Evolutionary conservation across 1,284 basidiomycete species (phyloP), one percentile per base, ranked within the genome.

Genomic region (Ganoderma boninense): DNA sequence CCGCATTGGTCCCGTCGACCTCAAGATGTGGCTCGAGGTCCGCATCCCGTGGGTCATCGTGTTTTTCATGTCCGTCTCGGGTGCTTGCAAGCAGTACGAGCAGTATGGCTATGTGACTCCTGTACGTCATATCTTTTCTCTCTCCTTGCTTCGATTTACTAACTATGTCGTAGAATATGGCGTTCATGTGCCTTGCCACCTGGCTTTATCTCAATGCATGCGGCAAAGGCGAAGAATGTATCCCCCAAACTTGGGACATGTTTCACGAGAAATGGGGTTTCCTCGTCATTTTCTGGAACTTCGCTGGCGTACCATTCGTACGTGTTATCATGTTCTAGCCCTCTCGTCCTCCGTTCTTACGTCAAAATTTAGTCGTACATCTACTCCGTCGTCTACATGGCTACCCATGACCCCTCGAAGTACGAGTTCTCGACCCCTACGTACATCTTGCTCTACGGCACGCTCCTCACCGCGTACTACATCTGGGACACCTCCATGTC

Each of bases 1-100:
- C 16, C 91, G 97, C 70, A 89, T 99, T 73, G 96, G 97, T n/a
- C 86, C 87, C 44, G 89, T 99, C 76, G 97, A 99, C 83, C 85
- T 99, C 79, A 99, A 99, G 86, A 99, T 99, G 97, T 99, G 97
- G 91, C 96, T 96, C 35, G 97, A 99, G 82, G 97, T 99, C 69
- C 91, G 98, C 65, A 95, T 99, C 76, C 97, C 97, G 8, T 99
- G 98, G 97, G 92, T 98, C 26, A 90, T 99, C 68, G 92, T 98
- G 20, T 98, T 99, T 87, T 92, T 97, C 81, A 88, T 99, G 77
- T 89, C 96, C 10, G 90, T 99, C 57, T 97, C 95, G 49, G 97
- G 97, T 68, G 94, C 92, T 26, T 95, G 95, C 85, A 97, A 98
- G 85, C 98, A 99, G 82, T 98, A 98, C 80, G 95, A 98, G 78